Base-by-base conservation (phyloP, 805 yeast species). In the Saccharomyces mikatae region DNA sequence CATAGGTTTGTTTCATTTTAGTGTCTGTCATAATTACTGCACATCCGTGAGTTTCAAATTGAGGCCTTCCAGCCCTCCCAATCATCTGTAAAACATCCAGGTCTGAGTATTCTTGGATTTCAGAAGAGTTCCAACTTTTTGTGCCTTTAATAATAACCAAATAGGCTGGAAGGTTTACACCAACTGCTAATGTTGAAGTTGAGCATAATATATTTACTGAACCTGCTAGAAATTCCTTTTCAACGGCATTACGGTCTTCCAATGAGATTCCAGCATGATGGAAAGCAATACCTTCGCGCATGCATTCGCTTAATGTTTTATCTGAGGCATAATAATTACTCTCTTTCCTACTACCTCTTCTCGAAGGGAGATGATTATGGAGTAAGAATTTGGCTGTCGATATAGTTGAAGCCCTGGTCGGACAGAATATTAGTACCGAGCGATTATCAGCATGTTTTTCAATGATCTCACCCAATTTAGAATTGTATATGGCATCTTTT, bases 31-130 rank as follows among this genome's bases (percentile, higher is more conserved):
- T 68, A 14, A 81, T 73, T 0, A 80, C 73, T 2, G 81, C 79
- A 48, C 72, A 70, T 3, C 76, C 79, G 36, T 74, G 75, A 3
- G 71, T 72, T 59, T 81, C 84, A 62, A 74, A 80, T 31, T 78
- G 82, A 0, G 85, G 84, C 50, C 86, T 72, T 3, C 87, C 86
- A 3, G 86, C 86, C 60, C 86, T 71, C 2, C 86, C 86, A 64
- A 82, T 76, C 87, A 82, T 83, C 58, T 83, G 86, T 46, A 80
- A 64, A 30, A 82, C 67, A 54, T 81, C 86, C 26, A 80, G 66
- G 48, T 78, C 80, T 1, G 82, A 73, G 62, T 81, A 82, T 55
- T 82, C 86, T 36, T 68, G 69, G 56, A 77, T 72, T 52, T 72
- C 77, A 24, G 77, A 77, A 22, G 76, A 77, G 21, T 65, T 68